Percentiles rank a stretch among this genome's conserved stretches.
Conservation (phyloP, 768 basidiomycete genomes). For the Calocera viscosa region DNA sequence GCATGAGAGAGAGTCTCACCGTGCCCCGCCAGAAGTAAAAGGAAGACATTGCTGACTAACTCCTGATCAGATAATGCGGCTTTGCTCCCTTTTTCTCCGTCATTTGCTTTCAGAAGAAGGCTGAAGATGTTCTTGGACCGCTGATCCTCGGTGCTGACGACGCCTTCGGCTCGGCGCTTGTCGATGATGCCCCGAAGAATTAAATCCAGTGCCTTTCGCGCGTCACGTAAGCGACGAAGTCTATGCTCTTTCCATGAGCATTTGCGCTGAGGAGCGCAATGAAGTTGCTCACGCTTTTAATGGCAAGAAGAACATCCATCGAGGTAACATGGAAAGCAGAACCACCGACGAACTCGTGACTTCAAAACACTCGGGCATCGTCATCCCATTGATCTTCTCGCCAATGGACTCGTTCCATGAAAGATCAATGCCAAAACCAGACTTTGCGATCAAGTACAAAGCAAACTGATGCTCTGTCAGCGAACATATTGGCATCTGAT, state of each 20-base stretch:
- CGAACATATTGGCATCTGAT: not conserved
- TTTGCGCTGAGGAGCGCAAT: not conserved
- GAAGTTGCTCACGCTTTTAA: not conserved
- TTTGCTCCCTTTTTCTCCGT: not conserved
- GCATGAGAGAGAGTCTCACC: conserved; percentile 3
- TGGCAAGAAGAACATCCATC: not conserved
- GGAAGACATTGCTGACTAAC: conserved; percentile 17
- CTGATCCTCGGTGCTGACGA: not conserved
- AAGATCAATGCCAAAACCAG: not conserved
- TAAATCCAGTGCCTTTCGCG: not conserved
- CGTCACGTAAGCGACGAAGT: not conserved
- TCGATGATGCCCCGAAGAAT: conserved; percentile 1
- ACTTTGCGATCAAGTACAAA: conserved; percentile 2
- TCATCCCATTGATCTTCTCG: not conserved
- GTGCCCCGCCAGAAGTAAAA: conserved; percentile 17
- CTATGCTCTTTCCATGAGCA: not conserved
- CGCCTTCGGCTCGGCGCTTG: not conserved
- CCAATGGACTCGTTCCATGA: not conserved
- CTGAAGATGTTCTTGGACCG: not conserved
- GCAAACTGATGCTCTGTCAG: not conserved
- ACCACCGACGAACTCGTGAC: not conserved
- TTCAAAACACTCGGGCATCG: not conserved
- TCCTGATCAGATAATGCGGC: not conserved
- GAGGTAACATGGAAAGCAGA: not conserved
- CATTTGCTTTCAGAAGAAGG: not conserved